Base-by-base conservation (phyloP, 306 rosid genomes). In the Herpetospermum pedunculosum region DNA sequence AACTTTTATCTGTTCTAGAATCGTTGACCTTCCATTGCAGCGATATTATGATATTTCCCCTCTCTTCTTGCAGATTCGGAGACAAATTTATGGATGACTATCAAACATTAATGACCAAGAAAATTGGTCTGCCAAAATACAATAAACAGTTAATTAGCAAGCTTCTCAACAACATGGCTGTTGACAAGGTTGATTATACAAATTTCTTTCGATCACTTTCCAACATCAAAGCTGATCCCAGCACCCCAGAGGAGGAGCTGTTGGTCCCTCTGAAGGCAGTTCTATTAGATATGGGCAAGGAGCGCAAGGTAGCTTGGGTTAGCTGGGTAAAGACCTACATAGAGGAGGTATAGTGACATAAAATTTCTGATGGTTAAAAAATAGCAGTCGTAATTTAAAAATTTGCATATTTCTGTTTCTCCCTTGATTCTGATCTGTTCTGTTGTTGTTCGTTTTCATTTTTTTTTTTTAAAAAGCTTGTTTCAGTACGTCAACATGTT, bases 171-270 rank as follows among this genome's bases (percentile, higher is more conserved):
- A 90, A 95, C 79, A 85, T 95, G 99, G 96, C 99, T 50, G 89
- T 95, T 75, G 99, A 91, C 84, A 95, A 95, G 82, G 97, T 95
- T 49, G 99, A 95, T 86, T 89, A 95, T 81, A 95, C 99, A 65
- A 91, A 92, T 79, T 91, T 95, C 86, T 95, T 95, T 64, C 88
- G 97, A 35, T 76, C 74, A 12, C 91, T 91, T 49, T 88, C 99
- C 75, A 95, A 88, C 80, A 76, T 95, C 77, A 91, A 89, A 82
- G 96, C 96, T 70, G 92, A 91, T 81, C 82, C 86, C 57, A 91
- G 84, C 77, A 85, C 84, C 69, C 92, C 92, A 6, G 97, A 89
- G 75, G 92, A 82, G 48, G 93, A 88, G 80, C 80, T 95, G 84
- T 77, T 94, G 83, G 81, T 88, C 62, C 97, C 99, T 55, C 83